Evolutionary conservation across 441 rosid genomes (phyloP).

Genomic region (Erysimum cheiri): DNA sequence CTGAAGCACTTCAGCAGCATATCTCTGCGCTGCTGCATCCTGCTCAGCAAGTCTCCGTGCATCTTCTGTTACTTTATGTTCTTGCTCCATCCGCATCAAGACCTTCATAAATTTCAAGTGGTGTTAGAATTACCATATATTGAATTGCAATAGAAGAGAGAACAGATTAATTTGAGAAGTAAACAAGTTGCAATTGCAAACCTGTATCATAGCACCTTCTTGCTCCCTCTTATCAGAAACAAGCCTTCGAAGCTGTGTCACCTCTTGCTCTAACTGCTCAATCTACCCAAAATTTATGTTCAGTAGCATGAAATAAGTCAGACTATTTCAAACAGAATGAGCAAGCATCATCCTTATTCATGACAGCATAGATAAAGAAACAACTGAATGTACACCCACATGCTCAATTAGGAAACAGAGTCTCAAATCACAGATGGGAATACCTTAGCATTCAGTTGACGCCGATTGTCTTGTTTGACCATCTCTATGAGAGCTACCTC

Average conservation of each 20-base stretch:
- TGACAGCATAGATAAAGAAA: constrained; percentile 20
- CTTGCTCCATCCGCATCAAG: constrained; percentile 98
- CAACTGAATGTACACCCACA: constrained; percentile 9
- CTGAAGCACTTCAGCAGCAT: constrained; percentile 91
- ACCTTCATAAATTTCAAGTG: constrained; percentile 54
- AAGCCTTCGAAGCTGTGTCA: constrained; percentile 65
- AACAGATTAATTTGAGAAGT: constrained; percentile 23
- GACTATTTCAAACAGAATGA: constrained; percentile 21
- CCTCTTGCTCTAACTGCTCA: constrained; percentile 85
- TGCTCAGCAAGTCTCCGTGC: constrained; percentile 97
- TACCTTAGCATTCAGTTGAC: constrained; percentile 89
- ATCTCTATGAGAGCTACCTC: constrained; percentile 99
- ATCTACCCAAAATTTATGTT: constrained; percentile 56
- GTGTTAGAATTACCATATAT: constrained; percentile 24
- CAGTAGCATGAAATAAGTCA: constrained; percentile 27
- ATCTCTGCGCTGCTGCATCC: constrained; percentile 94
- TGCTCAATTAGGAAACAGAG: neutral
- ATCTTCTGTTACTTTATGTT: constrained; percentile 91
- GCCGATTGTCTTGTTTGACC: constrained; percentile 93
- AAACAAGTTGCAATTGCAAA: constrained; percentile 43
- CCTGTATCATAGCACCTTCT: constrained; percentile 98
- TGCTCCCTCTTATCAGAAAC: constrained; percentile 98
- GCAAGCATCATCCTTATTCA: constrained; percentile 13
- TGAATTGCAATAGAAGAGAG: constrained; percentile 24
- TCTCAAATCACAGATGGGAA: constrained; percentile 26